Evolutionary conservation across 1,139 yeast species (phyloP), one percentile per base, ranked within the genome.

Genomic region (Taphrina populina): DNA sequence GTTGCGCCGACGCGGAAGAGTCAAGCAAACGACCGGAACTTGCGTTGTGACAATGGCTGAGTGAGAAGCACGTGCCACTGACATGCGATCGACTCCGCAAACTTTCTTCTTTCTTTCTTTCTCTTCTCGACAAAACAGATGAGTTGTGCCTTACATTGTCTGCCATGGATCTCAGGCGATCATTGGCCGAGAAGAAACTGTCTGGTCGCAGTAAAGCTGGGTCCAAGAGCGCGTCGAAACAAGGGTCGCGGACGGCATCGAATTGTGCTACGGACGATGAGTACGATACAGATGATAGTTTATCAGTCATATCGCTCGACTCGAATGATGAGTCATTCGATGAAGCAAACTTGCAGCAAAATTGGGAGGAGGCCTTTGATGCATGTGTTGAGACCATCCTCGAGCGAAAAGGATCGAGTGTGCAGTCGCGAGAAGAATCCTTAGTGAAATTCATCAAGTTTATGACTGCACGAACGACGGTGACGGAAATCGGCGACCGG

Each of bases 201-300:
- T 33, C 46, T 7, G 34, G 46, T n/a, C 32, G 46, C 17, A 37
- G n/a, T 71, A 73, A 70, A 74, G 87, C 68, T 70, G 81, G 62
- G 71, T 76, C 2, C 75, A 44, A 41, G 46, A 23, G 41, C 15
- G 40, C 43, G 21, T 36, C 37, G 27, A 23, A 43, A 45, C 29
- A 34, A 19, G 44, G 36, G 11, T 49, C 58, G 8, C 49, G 58
- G 11, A 51, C 43, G 27, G 39, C 40, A 11, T 57, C 59, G 19
- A 51, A 52, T n/a, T 26, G 35, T 27, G 47, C 39, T 20, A 51
- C 55, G 7, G 62, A 59, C 39, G 62, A 57, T 7, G 62, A 59
- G 21, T 56, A 54, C 20, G 60, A 59, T 11, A 45, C 52, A 29
- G 60, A 59, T 33, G 63, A 61, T 34, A 41, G 26, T 20, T 4